Evolutionary conservation across 2,329 filamentous ascomycete species (phyloP).

Genomic region (Trichoderma guizhouense): DNA sequence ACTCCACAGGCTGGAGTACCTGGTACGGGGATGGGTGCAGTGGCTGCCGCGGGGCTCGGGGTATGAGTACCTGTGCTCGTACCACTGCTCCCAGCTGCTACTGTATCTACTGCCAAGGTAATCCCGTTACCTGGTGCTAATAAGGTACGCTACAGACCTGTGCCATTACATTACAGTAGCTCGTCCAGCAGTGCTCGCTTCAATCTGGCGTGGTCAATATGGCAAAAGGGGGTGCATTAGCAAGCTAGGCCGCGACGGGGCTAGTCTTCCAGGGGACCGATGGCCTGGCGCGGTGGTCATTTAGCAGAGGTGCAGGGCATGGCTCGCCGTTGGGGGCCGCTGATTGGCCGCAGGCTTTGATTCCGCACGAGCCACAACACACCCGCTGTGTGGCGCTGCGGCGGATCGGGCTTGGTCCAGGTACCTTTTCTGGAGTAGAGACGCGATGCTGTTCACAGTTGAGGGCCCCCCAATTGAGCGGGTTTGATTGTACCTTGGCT

Average conservation of each 20-base stretch:
- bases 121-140: not conserved
- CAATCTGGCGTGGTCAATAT: constrained; percentile 14
- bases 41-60: not conserved
- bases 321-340: not conserved
- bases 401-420: constrained; percentile 18
- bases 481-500: not conserved
- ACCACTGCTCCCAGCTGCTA: not conserved
- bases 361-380: constrained; percentile 15
- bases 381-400: constrained; percentile 16
- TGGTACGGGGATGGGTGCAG: not conserved
- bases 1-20: not conserved
- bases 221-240: constrained; percentile 21
- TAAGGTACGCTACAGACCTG: not conserved
- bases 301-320: constrained; percentile 12
- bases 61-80: constrained; percentile 1
- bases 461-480: not conserved
- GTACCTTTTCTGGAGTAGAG: not conserved
- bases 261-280: constrained; percentile 17
- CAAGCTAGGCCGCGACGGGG: constrained; percentile 1
- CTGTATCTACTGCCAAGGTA: not conserved
- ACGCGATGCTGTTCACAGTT: not conserved
- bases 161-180: not conserved
- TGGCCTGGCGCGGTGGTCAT: constrained; percentile 14
- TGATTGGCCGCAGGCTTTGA: constrained; percentile 12
- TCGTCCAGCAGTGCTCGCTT: constrained; percentile 5